phyloP scores from a whole-genome alignment of 228 moss, liverwort and hornwort species.

The Sphagnum fallax region DNA sequence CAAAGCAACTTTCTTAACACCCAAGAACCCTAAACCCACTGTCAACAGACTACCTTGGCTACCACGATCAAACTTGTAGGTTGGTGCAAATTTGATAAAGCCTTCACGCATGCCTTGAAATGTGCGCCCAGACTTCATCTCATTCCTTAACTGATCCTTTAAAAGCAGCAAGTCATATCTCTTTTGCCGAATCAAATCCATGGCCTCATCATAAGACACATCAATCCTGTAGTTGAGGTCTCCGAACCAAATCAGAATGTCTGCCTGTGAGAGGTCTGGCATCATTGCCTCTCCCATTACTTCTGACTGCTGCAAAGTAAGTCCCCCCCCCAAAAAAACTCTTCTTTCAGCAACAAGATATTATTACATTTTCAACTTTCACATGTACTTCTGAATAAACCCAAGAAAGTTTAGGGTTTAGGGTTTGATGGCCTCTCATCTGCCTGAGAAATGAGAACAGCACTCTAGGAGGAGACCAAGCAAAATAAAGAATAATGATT shows the following conservation, averaged over 20 bases:
- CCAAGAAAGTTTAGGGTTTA: too few species aligned
- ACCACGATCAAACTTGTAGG: constrained; percentile 55
- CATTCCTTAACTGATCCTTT: constrained; percentile 36
- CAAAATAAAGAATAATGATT: too few species aligned
- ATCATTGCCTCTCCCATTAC: constrained; percentile 12
- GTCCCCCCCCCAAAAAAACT: background rate
- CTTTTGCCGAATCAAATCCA: constrained; percentile 14
- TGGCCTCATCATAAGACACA: constrained; percentile 28
- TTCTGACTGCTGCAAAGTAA: constrained; percentile 16
- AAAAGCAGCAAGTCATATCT: constrained; percentile 23
- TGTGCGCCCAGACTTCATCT: constrained; percentile 39
- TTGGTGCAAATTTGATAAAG: constrained; percentile 36
- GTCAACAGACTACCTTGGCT: background rate
- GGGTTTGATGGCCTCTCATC: too few species aligned
- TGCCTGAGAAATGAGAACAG: too few species aligned
- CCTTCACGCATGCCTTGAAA: constrained; percentile 51
- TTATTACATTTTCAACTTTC: background rate
- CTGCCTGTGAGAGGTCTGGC: constrained; percentile 47
- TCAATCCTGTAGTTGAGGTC: constrained; percentile 61
- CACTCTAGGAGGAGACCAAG: too few species aligned
- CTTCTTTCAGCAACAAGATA: background rate
- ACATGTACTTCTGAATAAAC: too few species aligned
- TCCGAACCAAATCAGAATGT: constrained; percentile 49
- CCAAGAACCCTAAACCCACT: too few species aligned
- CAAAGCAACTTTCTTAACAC: too few species aligned